Base-by-base conservation (phyloP, 2,329 filamentous ascomycete genomes). In the Monosporascus ibericus region DNA sequence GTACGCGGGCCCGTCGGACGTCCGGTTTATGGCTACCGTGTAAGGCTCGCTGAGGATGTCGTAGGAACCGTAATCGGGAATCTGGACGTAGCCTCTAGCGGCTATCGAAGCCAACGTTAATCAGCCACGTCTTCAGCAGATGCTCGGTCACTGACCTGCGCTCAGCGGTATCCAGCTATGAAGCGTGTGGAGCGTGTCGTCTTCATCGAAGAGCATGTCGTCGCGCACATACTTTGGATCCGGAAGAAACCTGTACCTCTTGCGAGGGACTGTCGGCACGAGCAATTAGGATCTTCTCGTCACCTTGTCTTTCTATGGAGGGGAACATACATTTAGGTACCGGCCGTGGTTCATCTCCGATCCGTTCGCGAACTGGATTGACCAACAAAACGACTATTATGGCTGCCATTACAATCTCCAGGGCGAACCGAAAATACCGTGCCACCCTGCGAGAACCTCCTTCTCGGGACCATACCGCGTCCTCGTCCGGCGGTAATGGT, bases 121-220 rank as follows among this genome's bases (percentile, higher is more conserved):
- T 52, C 44, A 50, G 36, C n/a, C 15, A 17, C n/a, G 24, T 22
- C 25, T 37, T 36, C 2, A 18, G 5, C 40, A 17, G 20, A 17
- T 30, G 2, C 20, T n/a, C 17, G 9, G 15, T 38, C 1, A 34
- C 57, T 1, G 59, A 65, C 63, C 63, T 52, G 65, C 61, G 47
- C 68, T 70, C 36, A 71, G 51, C 17, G 63, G 63, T 39, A 71
- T 64, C 68, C 68, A 71, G 59, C 62, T 67, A 36, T 71, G 68
- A 9, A 71, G 60, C 1, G 63, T 65, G 27, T 60, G 61, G 8
- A 70, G 60, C 11, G 68, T 70, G 5, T 63, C 60, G 14, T 63
- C 55, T 36, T 66, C 62, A 51, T 61, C 60, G 55, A 66, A 66
- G 56, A 67, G 67, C 68, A 70, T 70, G 56, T 69, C 63, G 24